Percentiles rank a stretch among this genome's conserved stretches.
These are phyloP conservation scores for Clitopilus passeckerianus DNA, from an alignment of 768 basidiomycete species.

Conservation along the genomic window DNA sequence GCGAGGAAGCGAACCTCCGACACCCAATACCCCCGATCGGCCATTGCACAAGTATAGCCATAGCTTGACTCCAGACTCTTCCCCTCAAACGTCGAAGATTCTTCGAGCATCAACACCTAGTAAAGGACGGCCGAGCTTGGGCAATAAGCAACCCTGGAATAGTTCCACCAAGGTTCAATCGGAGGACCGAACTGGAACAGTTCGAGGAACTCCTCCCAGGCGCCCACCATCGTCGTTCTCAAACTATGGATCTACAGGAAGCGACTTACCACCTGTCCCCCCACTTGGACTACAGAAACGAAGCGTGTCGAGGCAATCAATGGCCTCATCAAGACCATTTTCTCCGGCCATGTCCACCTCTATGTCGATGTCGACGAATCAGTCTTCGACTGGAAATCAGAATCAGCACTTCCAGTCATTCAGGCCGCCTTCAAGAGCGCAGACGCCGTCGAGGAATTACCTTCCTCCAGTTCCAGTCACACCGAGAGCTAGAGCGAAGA, in stretches of 20 bases:
- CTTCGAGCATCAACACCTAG: conserved; percentile 32
- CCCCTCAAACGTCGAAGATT: conserved; percentile 39
- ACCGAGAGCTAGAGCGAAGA: conserved; percentile 70
- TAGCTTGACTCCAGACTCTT: conserved; percentile 68
- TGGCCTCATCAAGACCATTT: conserved; percentile 78
- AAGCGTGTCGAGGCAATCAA: conserved; percentile 69
- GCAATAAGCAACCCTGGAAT: conserved; percentile 65
- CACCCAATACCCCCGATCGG: conserved; percentile 52
- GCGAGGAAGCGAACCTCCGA: conserved; percentile 34
- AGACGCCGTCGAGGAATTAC: conserved; percentile 45
- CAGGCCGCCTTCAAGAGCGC: conserved; percentile 53
- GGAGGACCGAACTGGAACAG: conserved; percentile 40
- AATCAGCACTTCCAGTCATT: conserved; percentile 31
- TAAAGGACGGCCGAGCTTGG: conserved; percentile 22
- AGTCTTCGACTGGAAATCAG: conserved; percentile 35
- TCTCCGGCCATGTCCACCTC: conserved; percentile 73
- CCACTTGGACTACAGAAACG: conserved; percentile 46
- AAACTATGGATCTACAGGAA: conserved; percentile 26
- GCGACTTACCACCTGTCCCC: conserved; percentile 39
- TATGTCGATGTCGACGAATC: conserved; percentile 49
- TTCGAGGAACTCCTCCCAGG: conserved; percentile 47
- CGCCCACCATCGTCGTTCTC: conserved; percentile 45
- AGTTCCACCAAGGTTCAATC: conserved; percentile 70
- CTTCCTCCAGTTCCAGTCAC: conserved; percentile 34
- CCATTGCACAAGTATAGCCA: conserved; percentile 64